Evolutionary conservation across 257 asterid species (phyloP), one percentile per base, ranked within the genome.

Genomic region (Craterostigma plantagineum): DNA sequence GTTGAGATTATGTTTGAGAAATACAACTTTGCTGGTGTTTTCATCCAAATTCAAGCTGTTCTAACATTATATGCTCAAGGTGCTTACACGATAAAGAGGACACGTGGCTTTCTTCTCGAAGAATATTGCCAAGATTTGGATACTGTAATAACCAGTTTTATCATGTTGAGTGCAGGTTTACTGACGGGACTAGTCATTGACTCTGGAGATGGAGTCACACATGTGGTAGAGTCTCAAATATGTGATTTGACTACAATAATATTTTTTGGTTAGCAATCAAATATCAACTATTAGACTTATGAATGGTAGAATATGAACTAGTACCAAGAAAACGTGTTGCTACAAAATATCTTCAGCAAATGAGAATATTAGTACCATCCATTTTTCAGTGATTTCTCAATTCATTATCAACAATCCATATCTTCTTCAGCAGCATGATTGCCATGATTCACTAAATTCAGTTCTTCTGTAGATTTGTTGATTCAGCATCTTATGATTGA

Each of bases 171-270:
- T 51, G 30, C 78, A 87, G 98, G 98, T 55, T 69, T 87, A 72
- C 81, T 87, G 63, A 87, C 98, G 1, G 95, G 95, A 50, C 77
- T 87, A 17, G 95, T 87, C 45, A 87, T 82, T 45, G 98, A 87
- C 62, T 82, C 98, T 42, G 95, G 95, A 11, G 98, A 87, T 58
- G 98, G 98, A 51, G 98, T 82, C 61, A 82, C 95, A 35, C 95
- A 87, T 54, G 98, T 87, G 84, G 98, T 87, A 79, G n/a, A 54
- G 45, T 60, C 40, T 57, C 52, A 23, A 14, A 45, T n/a, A 14
- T 43, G 36, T 23, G 38, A 18, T 49, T n/a, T 45, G 30, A 23
- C 30, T 23, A 23, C 2, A 23, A 2, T 23, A 2, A n/a, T n/a
- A n/a, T n/a, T n/a, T n/a, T n/a, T n/a, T 23, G 30, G 30, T 23